Evolutionary conservation across 2,329 filamentous ascomycete species (phyloP), one percentile per base, ranked within the genome.

Genomic region (Conoideocrella luteorostrata): DNA sequence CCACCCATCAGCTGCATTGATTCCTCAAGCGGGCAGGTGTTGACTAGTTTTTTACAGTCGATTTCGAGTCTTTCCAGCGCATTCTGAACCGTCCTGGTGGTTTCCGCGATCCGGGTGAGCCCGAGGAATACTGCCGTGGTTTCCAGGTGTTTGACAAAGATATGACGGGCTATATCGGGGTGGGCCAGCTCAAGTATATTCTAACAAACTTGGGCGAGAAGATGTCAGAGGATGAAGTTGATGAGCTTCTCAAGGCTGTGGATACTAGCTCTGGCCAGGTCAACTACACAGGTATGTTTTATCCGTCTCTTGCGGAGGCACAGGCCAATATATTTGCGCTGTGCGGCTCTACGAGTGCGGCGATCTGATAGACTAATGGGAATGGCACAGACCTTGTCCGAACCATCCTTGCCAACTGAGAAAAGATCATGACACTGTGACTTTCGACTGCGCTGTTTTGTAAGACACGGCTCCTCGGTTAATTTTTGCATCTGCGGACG

Each of bases 101-200:
- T 58, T 98, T 98, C 85, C 89, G 93, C 65, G 93, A 97, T 60
- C 90, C 93, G 2, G 93, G 93, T 64, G 90, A 96, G 71, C 91
- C 93, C 32, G 91, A 97, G 62, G 91, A 97, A 67, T 98, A 98
- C 72, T 95, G 91, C 69, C 87, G 91, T 50, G 93, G 93, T 44
- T 98, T 98, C 75, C 93, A 98, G 69, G 93, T 98, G 43, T 98
- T 98, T 59, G 93, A 98, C 71, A 98, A 98, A 72, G 93, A 98
- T 66, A 86, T 95, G 81, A 95, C 89, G 48, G 93, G 93, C 41
- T 96, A 90, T 68, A 97, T 98, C 64, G 93, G 91, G 45, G 91
- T 97, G 52, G 93, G 93, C 46, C 93, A 98, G 72, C 79, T 98
- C 67, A 87, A 95, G 70, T 98, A 98, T 72, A 91, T 98, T 64